Evolutionary conservation across 352 stramenopile species (phyloP), one percentile per base, ranked within the genome.

Genomic region (Peronospora farinosa): DNA sequence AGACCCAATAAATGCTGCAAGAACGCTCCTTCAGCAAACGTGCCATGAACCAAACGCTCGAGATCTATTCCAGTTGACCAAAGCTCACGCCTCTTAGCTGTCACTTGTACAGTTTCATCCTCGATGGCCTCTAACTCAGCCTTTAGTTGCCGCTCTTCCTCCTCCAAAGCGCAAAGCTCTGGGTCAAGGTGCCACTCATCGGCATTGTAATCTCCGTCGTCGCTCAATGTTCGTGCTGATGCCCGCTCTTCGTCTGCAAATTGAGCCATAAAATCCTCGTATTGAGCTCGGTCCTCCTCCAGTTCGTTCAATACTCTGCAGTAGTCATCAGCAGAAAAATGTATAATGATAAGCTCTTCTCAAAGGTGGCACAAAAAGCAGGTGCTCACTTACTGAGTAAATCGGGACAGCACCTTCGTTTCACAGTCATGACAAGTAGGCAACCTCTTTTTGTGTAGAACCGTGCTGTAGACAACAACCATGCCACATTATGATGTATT

Each of bases 11-110:
- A 51, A 52, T 91, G 78, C 51, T 93, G 83, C 40, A 92, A 36
- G 33, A 89, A 86, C 2, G 80, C 83, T 8, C 78, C 78, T 53
- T 91, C 74, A 10, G 53, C 64, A 27, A 91, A 91, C 19, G 79
- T 86, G 12, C 77, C 76, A 25, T 74, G 78, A 19, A 89, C 62
- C 21, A 93, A 64, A 41, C 78, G 59, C 51, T 89, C 79, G 2
- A 92, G 64, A 21, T 91, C 77, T 31, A 59, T 78, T 11, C 75
- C 81, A 0, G 77, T 86, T 15, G 72, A 75, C 81, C 81, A 92
- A 3, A 93, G 56, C 31, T 90, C 73, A 10, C 70, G 69, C 10
- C 83, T 68, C 37, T 86, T 81, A 42, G 62, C 60, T 23, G 65
- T 51, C 11, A 89, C 59, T 40, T 81, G 71, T 10, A 52, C 52